Conservation (phyloP, 768 basidiomycete species). For the Lentinula aciculospora region DNA sequence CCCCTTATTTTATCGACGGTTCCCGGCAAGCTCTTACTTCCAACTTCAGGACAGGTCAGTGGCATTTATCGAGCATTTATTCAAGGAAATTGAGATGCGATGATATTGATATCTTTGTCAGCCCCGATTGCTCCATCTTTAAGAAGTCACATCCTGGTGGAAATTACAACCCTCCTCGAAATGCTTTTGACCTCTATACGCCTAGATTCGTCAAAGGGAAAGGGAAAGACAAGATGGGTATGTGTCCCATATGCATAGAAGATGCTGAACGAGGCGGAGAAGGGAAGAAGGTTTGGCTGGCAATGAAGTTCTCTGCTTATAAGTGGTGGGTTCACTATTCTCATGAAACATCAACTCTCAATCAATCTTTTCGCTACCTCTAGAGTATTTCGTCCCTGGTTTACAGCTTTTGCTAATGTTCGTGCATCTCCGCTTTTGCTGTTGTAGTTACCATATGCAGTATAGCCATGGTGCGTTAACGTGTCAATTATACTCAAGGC, state of each 20-base stretch:
- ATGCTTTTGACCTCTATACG: slow-evolving; percentile 65
- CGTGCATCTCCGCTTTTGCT: neutral
- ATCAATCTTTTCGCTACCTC: neutral
- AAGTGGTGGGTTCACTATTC: slow-evolving; percentile 52
- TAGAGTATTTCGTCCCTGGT: slow-evolving; percentile 14
- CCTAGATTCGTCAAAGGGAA: slow-evolving; percentile 72
- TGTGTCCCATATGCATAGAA: slow-evolving; percentile 77
- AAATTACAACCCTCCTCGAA: slow-evolving; percentile 54
- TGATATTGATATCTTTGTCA: neutral
- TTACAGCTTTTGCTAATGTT: slow-evolving; percentile 3
- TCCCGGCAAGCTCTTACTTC: slow-evolving; percentile 6
- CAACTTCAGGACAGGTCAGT: neutral
- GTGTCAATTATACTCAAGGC: neutral
- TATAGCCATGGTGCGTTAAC: slow-evolving; percentile 59
- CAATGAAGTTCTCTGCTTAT: slow-evolving; percentile 78
- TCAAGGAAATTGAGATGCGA: neutral
- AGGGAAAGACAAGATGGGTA: slow-evolving; percentile 62
- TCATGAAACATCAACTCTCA: neutral
- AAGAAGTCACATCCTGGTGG: slow-evolving; percentile 15
- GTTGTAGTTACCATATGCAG: slow-evolving; percentile 73
- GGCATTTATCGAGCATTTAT: slow-evolving; percentile 5
- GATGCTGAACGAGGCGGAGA: slow-evolving; percentile 53
- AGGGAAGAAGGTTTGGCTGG: slow-evolving; percentile 61
- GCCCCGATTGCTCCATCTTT: neutral
- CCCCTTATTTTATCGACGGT: slow-evolving; percentile 5